A percentile compares a stretch with the other conserved stretches of the same genome.
Conservation (phyloP, 192 early-diverging fungal genomes). For the Umbelopsis isabellina region DNA sequence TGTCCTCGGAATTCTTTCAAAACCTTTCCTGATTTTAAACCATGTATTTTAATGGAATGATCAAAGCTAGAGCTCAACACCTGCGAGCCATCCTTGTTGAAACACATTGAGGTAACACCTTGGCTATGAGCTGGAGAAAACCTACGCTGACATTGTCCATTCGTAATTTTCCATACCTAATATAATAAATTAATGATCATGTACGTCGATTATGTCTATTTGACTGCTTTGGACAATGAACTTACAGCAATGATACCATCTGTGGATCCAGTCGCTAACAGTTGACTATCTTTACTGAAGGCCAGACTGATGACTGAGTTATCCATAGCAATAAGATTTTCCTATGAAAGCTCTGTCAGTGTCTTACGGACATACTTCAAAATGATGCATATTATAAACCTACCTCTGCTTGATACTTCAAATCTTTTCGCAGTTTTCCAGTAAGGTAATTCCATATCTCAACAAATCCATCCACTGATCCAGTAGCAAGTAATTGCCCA, state of each 20-base stretch:
- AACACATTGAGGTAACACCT: slow-evolving; percentile 79
- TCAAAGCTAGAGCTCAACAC: slow-evolving; percentile 85
- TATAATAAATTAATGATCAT: too few species aligned
- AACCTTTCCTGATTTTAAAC: slow-evolving; percentile 90
- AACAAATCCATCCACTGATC: slow-evolving; percentile 92
- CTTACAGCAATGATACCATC: slow-evolving; percentile 83
- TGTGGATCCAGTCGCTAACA: slow-evolving; percentile 81
- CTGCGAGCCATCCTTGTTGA: slow-evolving; percentile 79
- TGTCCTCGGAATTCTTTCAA: slow-evolving; percentile 94
- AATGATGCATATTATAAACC: neutral
- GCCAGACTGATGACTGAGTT: slow-evolving; percentile 74
- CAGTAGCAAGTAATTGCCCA: slow-evolving; percentile 84
- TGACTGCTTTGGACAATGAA: neutral
- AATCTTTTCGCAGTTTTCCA: slow-evolving; percentile 85
- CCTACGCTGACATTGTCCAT: slow-evolving; percentile 71
- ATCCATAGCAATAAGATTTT: slow-evolving; percentile 93
- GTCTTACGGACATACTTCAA: too few species aligned
- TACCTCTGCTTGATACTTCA: slow-evolving; percentile 90
- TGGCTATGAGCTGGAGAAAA: slow-evolving; percentile 85
- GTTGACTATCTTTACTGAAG: slow-evolving; percentile 79
- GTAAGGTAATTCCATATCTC: slow-evolving; percentile 95
- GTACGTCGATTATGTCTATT: neutral
- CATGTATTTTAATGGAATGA: slow-evolving; percentile 79
- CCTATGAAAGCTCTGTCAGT: slow-evolving; percentile 41
- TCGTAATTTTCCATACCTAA: slow-evolving; percentile 80